phyloP scores from a whole-genome alignment of 345 rosid species.

The Euphorbia pulcherrima region DNA sequence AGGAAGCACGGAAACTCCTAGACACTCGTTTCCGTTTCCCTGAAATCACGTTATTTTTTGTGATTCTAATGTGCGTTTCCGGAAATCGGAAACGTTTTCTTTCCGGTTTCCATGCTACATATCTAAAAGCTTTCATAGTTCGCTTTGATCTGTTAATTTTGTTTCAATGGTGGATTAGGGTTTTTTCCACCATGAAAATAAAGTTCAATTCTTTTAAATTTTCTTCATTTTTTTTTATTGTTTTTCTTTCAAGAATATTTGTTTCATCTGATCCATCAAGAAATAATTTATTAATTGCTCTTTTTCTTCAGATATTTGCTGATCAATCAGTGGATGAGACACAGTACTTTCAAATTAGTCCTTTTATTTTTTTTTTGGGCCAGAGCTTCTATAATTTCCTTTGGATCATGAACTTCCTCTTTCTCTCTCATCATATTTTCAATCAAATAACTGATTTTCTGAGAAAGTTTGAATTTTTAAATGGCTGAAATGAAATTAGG shows the following conservation, averaged over 20 bases:
- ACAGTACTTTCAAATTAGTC: conserved; percentile 10
- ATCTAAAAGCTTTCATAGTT: conserved; percentile 1
- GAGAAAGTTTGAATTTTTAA: conserved; percentile 35
- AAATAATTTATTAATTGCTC: conserved; percentile 2
- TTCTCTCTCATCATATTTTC: conserved; percentile 11
- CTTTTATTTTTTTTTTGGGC: conserved; percentile 13
- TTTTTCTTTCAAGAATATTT: no score
- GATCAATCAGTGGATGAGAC: no score
- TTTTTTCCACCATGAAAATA: background rate
- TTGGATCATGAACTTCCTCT: conserved; percentile 30
- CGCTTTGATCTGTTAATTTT: no score
- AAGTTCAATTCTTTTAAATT: background rate
- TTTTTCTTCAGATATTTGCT: no score
- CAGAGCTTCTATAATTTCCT: conserved; percentile 25
- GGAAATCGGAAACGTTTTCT: no score
- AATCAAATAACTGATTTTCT: conserved; percentile 5
- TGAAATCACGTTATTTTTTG: no score
- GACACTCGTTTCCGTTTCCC: no score
- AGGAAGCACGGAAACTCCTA: no score
- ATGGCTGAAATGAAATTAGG: conserved; percentile 36
- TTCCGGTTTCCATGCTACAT: no score
- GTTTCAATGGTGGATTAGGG: conserved; percentile 3
- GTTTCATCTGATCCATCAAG: background rate
- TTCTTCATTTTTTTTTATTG: no score
- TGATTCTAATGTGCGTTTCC: background rate